A percentile compares a stretch with the other conserved stretches of the same genome.
Conservation (phyloP, 1,284 basidiomycete species). For the Papiliotrema fonsecae region DNA sequence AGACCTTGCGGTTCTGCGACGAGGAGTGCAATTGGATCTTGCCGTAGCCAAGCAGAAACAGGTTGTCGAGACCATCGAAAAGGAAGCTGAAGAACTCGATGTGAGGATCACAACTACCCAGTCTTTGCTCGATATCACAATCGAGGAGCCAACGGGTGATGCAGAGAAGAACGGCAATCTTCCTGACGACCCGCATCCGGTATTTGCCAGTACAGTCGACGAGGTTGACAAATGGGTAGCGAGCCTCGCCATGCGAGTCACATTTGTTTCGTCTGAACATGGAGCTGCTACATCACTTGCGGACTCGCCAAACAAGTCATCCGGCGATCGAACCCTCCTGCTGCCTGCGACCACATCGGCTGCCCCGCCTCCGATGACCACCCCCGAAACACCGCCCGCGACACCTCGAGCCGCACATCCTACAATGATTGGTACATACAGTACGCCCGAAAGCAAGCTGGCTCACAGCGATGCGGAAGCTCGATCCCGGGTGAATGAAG, state of each 20-base stretch:
- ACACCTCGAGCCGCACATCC: neutral
- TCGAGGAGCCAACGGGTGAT: neutral
- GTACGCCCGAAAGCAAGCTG: neutral
- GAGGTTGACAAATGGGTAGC: neutral
- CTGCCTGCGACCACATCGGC: conserved; percentile 26
- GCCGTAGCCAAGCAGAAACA: neutral
- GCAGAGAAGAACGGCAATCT: neutral
- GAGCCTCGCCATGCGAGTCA: neutral
- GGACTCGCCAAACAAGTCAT: no score
- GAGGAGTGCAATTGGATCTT: neutral
- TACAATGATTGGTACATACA: neutral
- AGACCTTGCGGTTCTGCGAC: neutral
- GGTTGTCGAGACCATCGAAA: neutral
- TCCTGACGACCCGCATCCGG: neutral
- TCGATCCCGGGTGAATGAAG: neutral
- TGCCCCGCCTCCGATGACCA: conserved; percentile 15
- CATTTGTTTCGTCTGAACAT: neutral
- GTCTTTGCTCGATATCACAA: neutral
- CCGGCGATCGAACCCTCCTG: no score
- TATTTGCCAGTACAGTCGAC: neutral
- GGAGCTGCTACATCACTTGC: neutral
- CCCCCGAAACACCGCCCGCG: conserved; percentile 5
- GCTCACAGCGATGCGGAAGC: neutral
- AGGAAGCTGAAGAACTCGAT: neutral
- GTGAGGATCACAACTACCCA: neutral